A percentile compares a stretch with the other conserved stretches of the same genome.
These are phyloP conservation scores for Polychaeton citri DNA, from an alignment of 2,329 filamentous ascomycete species.

Conservation along the genomic window DNA sequence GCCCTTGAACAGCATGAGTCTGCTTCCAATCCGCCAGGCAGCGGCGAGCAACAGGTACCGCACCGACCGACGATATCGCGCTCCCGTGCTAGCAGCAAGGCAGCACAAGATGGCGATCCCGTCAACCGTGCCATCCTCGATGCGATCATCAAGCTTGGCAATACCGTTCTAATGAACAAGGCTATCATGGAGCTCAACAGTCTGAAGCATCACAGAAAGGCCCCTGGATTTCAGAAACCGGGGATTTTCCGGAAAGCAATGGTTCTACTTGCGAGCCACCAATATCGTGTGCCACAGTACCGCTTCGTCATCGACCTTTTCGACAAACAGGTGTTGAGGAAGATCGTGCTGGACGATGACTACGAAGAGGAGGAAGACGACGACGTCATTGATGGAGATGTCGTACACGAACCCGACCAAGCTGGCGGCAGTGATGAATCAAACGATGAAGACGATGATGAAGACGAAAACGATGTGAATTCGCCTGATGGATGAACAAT, in stretches of 20 bases:
- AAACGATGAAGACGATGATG: background rate
- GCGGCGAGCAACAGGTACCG: constrained; percentile 2
- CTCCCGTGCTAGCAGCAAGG: background rate
- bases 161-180: constrained; percentile 83
- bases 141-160: constrained; percentile 76
- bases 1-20: constrained; percentile 35
- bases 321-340: constrained; percentile 74
- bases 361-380: constrained; percentile 22
- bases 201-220: constrained; percentile 45
- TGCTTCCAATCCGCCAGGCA: constrained; percentile 3
- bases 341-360: constrained; percentile 64
- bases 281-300: constrained; percentile 75
- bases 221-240: constrained; percentile 60
- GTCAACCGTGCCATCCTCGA: constrained; percentile 65
- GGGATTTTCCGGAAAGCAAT: constrained; percentile 76
- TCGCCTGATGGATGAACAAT: too few species aligned
- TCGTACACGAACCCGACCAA: too few species aligned
- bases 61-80: constrained; percentile 1
- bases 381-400: constrained; percentile 1
- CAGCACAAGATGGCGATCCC: constrained; percentile 33
- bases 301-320: constrained; percentile 90
- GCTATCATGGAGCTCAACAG: constrained; percentile 64
- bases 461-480: too few species aligned
- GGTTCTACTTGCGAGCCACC: constrained; percentile 72
- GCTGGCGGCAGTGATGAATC: background rate